Evolutionary conservation across 768 basidiomycete genomes (phyloP), one percentile per base, ranked within the genome.

Genomic region (Flagelloscypha sp.): DNA sequence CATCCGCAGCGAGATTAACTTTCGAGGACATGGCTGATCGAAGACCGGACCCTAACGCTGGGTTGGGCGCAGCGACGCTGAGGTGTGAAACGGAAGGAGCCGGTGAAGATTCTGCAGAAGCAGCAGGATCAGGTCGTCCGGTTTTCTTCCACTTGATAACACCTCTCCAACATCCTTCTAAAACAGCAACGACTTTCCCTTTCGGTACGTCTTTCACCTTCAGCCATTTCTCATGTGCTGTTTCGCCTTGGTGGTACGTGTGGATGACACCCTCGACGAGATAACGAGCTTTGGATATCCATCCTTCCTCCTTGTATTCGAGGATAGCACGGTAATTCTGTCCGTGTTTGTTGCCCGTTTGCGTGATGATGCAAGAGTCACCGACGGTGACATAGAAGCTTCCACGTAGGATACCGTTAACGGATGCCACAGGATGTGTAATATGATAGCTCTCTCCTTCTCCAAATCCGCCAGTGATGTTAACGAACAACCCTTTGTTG

Each of bases 291-390:
- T 70, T 77, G 35, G 92, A 89, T 29, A 95, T 68, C 93, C 93
- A 97, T 40, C 86, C 86, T 77, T 99, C 93, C 53, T 99, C 95
- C 61, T 90, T 92, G 63, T 94, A 98, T 49, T 93, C 88, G 38
- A 95, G 75, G 46, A 98, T 70, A 3, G 89, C 70, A 41, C 93
- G 70, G 48, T 85, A 77, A 50, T 71, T 74, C 43, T 70, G 62
- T 23, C 67, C 71, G 10, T 67, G 65, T 40, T 70, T 72, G 2
- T 78, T 78, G 5, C 85, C 83, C 13, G 67, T 68, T 55, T 87
- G 90, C 21, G 87, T 90, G 47, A 94, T 75, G 34, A 84, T 74
- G 6, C 78, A 81, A 27, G 78, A 74, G 38, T 90, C 88, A 27
- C 71, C 62, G 29, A 95, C 74, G 1, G 90, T 95, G 30, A 89